Evolutionary conservation across 768 basidiomycete species (phyloP), one percentile per base, ranked within the genome.

Genomic region (Megacollybia marginata): DNA sequence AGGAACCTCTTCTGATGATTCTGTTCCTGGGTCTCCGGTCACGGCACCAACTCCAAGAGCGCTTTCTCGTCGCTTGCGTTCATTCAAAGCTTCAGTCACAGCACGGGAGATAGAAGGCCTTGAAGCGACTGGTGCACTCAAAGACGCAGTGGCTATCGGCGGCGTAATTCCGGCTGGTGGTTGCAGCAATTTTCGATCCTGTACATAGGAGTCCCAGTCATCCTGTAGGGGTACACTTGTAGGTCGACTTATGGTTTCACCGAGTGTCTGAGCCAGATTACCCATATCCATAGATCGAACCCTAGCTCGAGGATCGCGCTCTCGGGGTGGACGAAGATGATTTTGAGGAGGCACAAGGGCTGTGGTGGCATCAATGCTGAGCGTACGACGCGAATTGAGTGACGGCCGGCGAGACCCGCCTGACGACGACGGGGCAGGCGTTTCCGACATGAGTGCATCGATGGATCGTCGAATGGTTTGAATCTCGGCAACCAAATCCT

Each of bases 141-240:
- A 48, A 23, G 76, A 70, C 8, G 78, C 77, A n/a, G 84, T 80
- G 6, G 73, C 67, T 57, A 92, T 91, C 1, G 90, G 88, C n/a
- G 82, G 73, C 13, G 88, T 79, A 42, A 89, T 76, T 7, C 90
- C 88, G 16, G 83, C 76, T 9, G 90, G 89, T 40, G 91, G 90
- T 58, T 89, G 87, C 52, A 93, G 66, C 13, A 96, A 72, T 60
- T 86, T 90, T 49, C 92, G 79, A 46, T 94, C 89, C 42, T 81
- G 82, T 45, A 92, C 76, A 63, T 96, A 95, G 42, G 76, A 67
- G 54, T 94, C 87, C 92, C 92, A 96, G 55, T 88, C 83, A 40
- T 87, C 81, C 45, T 76, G 78, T 36, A 87, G 65, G n/a, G 87
- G 86, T 5, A 73, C 83, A 56, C 85, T 88, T 0, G 80, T 83